Evolutionary conservation across 2,329 filamentous ascomycete species (phyloP).

Genomic region (Alternaria rosae): DNA sequence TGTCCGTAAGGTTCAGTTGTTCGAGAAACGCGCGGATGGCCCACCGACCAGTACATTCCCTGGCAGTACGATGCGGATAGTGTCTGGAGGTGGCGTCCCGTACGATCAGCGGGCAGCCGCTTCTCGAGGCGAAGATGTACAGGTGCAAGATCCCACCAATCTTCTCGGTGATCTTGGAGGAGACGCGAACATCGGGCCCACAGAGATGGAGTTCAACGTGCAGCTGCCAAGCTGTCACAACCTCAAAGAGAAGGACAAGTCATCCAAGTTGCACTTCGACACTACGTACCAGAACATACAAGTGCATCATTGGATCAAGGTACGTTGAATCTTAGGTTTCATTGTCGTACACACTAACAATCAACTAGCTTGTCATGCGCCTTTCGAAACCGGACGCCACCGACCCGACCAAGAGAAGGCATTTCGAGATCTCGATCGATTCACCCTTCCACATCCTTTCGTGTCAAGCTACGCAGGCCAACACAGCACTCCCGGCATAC

Average conservation of each 20-base stretch:
- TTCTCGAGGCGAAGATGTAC: conserved; percentile 63
- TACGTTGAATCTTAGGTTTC: conserved; percentile 50
- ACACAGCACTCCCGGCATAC: conserved; percentile 86
- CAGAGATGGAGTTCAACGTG: conserved; percentile 93
- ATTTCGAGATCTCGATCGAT: conserved; percentile 96
- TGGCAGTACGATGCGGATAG: conserved; percentile 76
- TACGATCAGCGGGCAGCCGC: conserved; percentile 66
- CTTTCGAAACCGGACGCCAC: conserved; percentile 83
- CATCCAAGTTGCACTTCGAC: conserved; percentile 78
- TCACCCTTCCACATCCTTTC: conserved; percentile 93
- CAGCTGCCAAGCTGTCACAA: conserved; percentile 88
- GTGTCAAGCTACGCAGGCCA: conserved; percentile 90
- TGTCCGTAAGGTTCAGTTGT: conserved; percentile 81
- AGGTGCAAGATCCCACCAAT: conserved; percentile 67
- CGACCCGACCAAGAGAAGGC: conserved; percentile 79
- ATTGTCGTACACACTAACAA: conserved; percentile 10
- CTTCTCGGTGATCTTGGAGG: conserved; percentile 78
- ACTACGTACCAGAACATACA: conserved; percentile 94
- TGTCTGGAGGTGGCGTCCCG: conserved; percentile 81
- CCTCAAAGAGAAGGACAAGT: conserved; percentile 75
- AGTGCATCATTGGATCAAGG: conserved; percentile 97
- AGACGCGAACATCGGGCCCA: conserved; percentile 81
- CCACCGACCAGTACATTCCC: conserved; percentile 75
- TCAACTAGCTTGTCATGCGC: conserved; percentile 82
- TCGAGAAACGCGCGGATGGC: conserved; percentile 86